These are phyloP conservation scores for Cnidoscolus chayamansa DNA, from an alignment of 441 rosid species.

Conservation along the genomic window DNA sequence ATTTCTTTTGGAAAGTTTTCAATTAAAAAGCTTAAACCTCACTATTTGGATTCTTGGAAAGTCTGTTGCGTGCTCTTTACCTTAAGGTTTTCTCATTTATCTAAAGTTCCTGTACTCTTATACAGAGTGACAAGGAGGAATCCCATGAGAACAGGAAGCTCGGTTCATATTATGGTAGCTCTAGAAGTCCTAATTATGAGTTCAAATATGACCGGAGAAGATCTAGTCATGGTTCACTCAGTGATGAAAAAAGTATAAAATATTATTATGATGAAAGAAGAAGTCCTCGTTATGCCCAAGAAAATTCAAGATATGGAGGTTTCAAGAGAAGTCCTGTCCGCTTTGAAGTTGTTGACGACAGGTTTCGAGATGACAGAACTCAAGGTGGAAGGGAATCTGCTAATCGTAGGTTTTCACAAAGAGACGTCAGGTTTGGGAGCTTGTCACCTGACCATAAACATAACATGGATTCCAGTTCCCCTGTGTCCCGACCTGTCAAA, in stretches of 20 bases:
- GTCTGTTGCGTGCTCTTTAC: constrained; percentile 4
- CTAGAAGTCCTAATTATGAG: constrained; percentile 41
- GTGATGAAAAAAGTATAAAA: constrained; percentile 38
- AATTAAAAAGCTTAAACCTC: not conserved
- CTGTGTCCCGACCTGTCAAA: constrained; percentile 35
- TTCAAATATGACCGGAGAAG: constrained; percentile 36
- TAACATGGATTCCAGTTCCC: constrained; percentile 30
- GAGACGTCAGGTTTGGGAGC: constrained; percentile 39
- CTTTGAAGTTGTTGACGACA: constrained; percentile 86
- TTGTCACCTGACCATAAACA: constrained; percentile 44
- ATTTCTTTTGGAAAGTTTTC: not conserved
- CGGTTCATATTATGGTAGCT: constrained; percentile 28
- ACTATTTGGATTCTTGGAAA: not conserved
- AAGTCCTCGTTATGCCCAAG: constrained; percentile 42
- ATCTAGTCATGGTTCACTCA: constrained; percentile 36
- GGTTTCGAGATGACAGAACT: constrained; percentile 50
- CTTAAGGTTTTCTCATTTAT: constrained; percentile 3
- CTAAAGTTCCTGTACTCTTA: constrained; percentile 12
- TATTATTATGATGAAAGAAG: constrained; percentile 52
- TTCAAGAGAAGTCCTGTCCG: constrained; percentile 47
- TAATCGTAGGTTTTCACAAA: constrained; percentile 23
- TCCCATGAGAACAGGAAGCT: constrained; percentile 36
- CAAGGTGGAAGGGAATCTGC: constrained; percentile 38
- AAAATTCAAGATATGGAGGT: constrained; percentile 46
- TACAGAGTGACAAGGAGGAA: constrained; percentile 48